A percentile compares a stretch with the other conserved stretches of the same genome.
Evolutionary conservation across 148 eudicot species (phyloP).

Genomic region (Cornus florida): DNA sequence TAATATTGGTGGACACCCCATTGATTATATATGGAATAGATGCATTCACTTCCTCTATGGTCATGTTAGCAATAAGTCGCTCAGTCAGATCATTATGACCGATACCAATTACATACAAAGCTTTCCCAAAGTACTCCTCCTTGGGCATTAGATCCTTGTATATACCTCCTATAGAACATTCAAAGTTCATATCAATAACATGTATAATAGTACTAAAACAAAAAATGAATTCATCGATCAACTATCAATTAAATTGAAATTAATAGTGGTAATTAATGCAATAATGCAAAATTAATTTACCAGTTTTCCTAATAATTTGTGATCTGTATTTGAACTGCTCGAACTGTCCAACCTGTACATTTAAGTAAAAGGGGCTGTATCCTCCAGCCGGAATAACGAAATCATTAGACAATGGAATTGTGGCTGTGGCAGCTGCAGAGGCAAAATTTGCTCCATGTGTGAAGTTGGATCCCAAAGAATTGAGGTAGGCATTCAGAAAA

Average conservation of each 20-base stretch:
- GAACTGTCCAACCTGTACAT: not conserved
- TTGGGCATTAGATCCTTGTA: not conserved
- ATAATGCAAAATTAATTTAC: not conserved
- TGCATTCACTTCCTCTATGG: not conserved
- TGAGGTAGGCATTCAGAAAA: not conserved
- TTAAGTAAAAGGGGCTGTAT: not conserved
- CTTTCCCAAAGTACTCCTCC: not conserved
- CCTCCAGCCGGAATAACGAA: not conserved
- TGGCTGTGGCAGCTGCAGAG: not conserved
- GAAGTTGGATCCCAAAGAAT: not conserved
- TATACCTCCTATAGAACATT: not conserved
- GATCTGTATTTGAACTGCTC: not conserved
- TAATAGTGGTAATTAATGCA: no score
- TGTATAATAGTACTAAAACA: no score
- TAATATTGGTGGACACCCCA: not conserved
- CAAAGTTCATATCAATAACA: not conserved
- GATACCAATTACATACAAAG: not conserved
- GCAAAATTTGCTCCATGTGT: not conserved
- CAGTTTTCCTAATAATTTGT: not conserved
- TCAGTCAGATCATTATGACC: not conserved
- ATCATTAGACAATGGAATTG: not conserved
- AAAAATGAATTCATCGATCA: no score
- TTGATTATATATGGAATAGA: not conserved
- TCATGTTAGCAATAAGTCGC: not conserved
- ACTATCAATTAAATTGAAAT: no score